Evolutionary conservation across 139 green algal species (phyloP).

Genomic region (Micractinium conductrix): DNA sequence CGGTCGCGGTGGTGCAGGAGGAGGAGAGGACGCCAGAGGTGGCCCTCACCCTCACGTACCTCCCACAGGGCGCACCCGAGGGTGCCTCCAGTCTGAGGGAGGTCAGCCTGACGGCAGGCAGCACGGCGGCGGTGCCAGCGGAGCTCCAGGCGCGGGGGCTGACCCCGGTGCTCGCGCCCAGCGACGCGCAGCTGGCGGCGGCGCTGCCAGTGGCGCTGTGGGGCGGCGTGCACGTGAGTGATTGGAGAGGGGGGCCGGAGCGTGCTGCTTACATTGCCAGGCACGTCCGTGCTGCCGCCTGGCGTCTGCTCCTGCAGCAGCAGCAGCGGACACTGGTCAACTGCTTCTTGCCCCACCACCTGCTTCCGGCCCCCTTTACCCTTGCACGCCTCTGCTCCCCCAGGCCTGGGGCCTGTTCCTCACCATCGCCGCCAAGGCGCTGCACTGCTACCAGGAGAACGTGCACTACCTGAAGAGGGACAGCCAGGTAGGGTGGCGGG

Average conservation of each 20-base stretch:
- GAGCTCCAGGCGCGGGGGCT: background rate
- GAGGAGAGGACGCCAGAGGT: background rate
- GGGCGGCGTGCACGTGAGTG: background rate
- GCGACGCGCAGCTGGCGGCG: background rate
- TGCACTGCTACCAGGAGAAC: slow-evolving; percentile 58
- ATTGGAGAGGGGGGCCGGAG: too few species aligned
- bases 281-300: too few species aligned
- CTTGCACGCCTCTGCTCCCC: background rate
- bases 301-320: too few species aligned
- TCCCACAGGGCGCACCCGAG: too few species aligned
- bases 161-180: background rate
- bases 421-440: slow-evolving; percentile 58
- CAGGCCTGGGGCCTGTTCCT: slow-evolving; percentile 65
- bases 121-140: background rate
- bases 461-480: slow-evolving; percentile 75
- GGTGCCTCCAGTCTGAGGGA: too few species aligned
- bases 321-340: too few species aligned
- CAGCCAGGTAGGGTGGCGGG: slow-evolving; percentile 29
- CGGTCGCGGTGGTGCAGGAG: background rate
- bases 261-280: too few species aligned
- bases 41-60: too few species aligned
- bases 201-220: slow-evolving; percentile 11
- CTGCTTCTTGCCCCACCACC: too few species aligned
- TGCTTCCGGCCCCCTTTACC: too few species aligned
- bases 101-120: background rate